These are phyloP conservation scores for Nematocida minor DNA, from an alignment of 371 early-diverging fungal species.

Conservation along the genomic window DNA sequence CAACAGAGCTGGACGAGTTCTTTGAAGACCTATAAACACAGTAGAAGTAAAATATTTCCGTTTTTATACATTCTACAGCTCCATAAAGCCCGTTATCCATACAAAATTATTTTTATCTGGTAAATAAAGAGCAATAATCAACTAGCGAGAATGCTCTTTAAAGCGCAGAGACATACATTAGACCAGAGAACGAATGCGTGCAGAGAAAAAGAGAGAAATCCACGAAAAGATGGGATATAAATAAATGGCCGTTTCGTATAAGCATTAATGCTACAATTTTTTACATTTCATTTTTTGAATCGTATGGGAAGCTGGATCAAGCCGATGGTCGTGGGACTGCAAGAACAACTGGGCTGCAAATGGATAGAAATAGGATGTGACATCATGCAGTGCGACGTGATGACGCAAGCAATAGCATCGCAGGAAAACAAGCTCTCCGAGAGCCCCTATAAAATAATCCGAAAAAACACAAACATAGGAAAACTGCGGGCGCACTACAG, in stretches of 20 bases:
- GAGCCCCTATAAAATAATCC: neutral
- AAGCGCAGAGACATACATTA: too few species aligned
- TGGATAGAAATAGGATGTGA: slow-evolving; percentile 28
- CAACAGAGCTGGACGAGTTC: slow-evolving; percentile 35
- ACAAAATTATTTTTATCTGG: too few species aligned
- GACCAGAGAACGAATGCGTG: too few species aligned
- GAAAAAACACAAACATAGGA: neutral
- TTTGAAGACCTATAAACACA: slow-evolving; percentile 50
- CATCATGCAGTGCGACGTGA: neutral
- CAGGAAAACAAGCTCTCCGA: neutral
- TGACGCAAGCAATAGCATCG: neutral
- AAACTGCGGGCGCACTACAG: neutral
- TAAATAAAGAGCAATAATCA: too few species aligned
- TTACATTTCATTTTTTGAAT: neutral
- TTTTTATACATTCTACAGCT: too few species aligned
- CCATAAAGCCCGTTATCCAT: too few species aligned
- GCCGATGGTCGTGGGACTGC: neutral
- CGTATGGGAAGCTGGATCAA: slow-evolving; percentile 24
- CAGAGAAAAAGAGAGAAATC: too few species aligned
- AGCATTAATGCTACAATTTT: too few species aligned
- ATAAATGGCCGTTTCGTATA: too few species aligned
- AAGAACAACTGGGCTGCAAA: neutral
- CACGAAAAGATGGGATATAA: too few species aligned
- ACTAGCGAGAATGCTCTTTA: too few species aligned
- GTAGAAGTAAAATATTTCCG: too few species aligned